These are phyloP conservation scores for Pyrenophora teres DNA, from an alignment of 2,329 filamentous ascomycete genomes.

Conservation along the genomic window DNA sequence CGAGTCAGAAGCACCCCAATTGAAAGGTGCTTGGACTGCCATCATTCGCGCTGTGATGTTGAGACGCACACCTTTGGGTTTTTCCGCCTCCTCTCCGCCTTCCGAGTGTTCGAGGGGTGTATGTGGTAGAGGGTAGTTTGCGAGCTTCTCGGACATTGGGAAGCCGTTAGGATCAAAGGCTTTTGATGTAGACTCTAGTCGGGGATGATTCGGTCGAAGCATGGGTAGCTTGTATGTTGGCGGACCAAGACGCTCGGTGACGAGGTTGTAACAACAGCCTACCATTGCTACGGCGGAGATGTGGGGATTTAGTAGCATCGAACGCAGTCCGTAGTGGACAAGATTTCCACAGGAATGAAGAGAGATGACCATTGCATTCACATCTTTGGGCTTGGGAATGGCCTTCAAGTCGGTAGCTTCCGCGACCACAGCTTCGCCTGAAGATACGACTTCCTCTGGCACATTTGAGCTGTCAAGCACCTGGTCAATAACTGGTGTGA, in stretches of 20 bases:
- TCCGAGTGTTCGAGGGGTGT: conserved; percentile 10
- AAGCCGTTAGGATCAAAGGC: conserved; percentile 89
- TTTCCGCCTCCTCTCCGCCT: conserved; percentile 11
- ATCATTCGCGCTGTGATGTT: conserved; percentile 99
- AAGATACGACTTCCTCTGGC: conserved; percentile 31
- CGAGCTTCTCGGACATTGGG: conserved; percentile 80
- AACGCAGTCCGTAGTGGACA: conserved; percentile 90
- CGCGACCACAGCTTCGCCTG: conserved; percentile 24
- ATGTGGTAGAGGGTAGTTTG: conserved; percentile 50
- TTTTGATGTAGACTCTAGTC: conserved; percentile 69
- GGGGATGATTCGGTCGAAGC: conserved; percentile 73
- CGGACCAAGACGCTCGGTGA: conserved; percentile 87
- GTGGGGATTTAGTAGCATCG: conserved; percentile 79
- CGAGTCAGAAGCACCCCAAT: conserved; percentile 84
- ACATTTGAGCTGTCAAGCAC: conserved; percentile 56
- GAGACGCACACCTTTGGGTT: conserved; percentile 68
- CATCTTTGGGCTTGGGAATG: conserved; percentile 38
- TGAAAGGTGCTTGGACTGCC: conserved; percentile 92
- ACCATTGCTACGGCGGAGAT: conserved; percentile 93
- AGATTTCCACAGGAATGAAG: conserved; percentile 97
- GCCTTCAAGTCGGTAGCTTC: conserved; percentile 32
- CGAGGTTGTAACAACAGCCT: conserved; percentile 96
- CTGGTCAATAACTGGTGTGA: conserved; percentile 68
- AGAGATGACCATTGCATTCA: conserved; percentile 80
- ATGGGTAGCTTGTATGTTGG: conserved; percentile 83